phyloP scores from a whole-genome alignment of 495 filamentous ascomycete genomes.

The Xylaria acuta region DNA sequence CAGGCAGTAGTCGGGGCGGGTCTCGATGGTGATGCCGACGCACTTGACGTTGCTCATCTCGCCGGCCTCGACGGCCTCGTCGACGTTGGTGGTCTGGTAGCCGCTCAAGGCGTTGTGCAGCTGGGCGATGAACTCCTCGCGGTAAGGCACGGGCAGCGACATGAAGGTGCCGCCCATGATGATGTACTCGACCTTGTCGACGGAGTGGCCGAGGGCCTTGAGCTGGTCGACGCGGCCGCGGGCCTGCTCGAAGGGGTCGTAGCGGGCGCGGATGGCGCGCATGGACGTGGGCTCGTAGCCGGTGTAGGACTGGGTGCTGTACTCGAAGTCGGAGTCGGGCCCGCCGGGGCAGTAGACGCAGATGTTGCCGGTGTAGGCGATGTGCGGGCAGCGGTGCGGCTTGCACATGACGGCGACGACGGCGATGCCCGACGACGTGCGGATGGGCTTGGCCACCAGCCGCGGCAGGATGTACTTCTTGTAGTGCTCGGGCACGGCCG shows the following conservation, averaged over 20 bases:
- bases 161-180: slow-evolving; percentile 99
- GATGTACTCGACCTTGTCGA: slow-evolving; percentile 99
- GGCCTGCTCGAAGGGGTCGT: slow-evolving; percentile 98
- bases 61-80: slow-evolving; percentile 89
- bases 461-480: slow-evolving; percentile 99
- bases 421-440: slow-evolving; percentile 96
- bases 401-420: slow-evolving; percentile 99
- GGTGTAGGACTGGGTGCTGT: slow-evolving; percentile 97
- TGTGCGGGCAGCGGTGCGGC: slow-evolving; percentile 96
- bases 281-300: slow-evolving; percentile 98
- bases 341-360: slow-evolving; percentile 99
- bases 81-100: slow-evolving; percentile 88
- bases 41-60: slow-evolving; percentile 97
- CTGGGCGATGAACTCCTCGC: slow-evolving; percentile 91
- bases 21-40: slow-evolving; percentile 98
- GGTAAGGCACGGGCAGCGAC: slow-evolving; percentile 87
- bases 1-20: slow-evolving; percentile 93
- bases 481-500: slow-evolving; percentile 96
- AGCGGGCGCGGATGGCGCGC: slow-evolving; percentile 95
- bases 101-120: slow-evolving; percentile 95
- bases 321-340: slow-evolving; percentile 97
- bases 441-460: slow-evolving; percentile 93
- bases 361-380: slow-evolving; percentile 96
- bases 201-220: slow-evolving; percentile 90
- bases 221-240: slow-evolving; percentile 95